phyloP scores from a whole-genome alignment of 1,139 yeast genomes.

The Yamadazyma pseudoaaseri region DNA sequence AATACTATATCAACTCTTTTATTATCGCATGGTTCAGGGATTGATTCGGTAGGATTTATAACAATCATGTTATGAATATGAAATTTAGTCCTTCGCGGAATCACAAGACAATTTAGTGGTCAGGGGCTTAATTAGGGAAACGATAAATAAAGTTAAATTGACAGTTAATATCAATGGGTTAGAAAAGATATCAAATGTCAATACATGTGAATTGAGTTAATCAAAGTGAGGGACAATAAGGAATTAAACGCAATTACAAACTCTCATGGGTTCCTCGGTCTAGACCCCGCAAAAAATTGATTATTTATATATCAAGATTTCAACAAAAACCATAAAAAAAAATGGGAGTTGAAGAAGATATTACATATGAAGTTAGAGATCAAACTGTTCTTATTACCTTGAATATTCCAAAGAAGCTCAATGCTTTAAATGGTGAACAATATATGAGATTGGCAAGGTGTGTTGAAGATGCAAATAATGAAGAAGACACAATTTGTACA shows the following conservation, averaged over 20 bases:
- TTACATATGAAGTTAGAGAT: slow-evolving; percentile 53
- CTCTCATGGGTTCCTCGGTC: slow-evolving; percentile 9
- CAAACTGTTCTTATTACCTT: slow-evolving; percentile 65
- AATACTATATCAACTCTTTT: slow-evolving; percentile 1
- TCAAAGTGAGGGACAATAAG: no score
- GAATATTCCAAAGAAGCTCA: slow-evolving; percentile 59
- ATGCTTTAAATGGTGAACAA: slow-evolving; percentile 69
- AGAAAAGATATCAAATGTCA: no score
- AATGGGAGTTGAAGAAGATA: slow-evolving; percentile 21
- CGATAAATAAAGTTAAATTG: no score
- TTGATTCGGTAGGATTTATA: slow-evolving; percentile 2
- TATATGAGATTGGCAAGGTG: slow-evolving; percentile 62
- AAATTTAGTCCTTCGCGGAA: neutral
- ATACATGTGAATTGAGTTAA: no score
- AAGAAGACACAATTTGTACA: slow-evolving; percentile 64
- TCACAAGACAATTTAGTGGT: slow-evolving; percentile 1
- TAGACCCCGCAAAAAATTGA: slow-evolving; percentile 12
- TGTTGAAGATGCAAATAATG: slow-evolving; percentile 64
- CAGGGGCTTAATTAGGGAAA: no score
- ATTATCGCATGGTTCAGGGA: slow-evolving; percentile 1
- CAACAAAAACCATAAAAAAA: neutral
- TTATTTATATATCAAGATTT: neutral
- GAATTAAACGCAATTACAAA: no score
- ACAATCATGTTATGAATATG: slow-evolving; percentile 2
- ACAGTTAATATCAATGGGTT: no score